Evolutionary conservation across 2,329 filamentous ascomycete genomes (phyloP).

Genomic region (Cytospora piceicola): DNA sequence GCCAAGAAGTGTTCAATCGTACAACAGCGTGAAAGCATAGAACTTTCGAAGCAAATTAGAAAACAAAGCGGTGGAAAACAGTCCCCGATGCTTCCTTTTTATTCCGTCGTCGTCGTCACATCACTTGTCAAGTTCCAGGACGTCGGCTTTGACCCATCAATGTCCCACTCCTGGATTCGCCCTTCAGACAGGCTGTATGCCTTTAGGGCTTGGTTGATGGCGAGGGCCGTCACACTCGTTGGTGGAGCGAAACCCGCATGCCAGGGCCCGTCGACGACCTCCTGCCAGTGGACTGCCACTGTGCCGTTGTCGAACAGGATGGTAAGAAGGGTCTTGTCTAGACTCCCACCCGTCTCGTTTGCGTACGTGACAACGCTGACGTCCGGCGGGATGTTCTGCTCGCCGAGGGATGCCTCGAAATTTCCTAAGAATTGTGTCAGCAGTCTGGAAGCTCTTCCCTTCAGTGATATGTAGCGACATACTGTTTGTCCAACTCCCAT

Average conservation of each 20-base stretch:
- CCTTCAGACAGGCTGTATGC: slow-evolving; percentile 8
- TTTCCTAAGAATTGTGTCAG: neutral
- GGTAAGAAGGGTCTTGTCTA: slow-evolving; percentile 5
- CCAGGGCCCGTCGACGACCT: slow-evolving; percentile 11
- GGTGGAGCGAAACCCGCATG: slow-evolving; percentile 4
- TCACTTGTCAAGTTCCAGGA: slow-evolving; percentile 2
- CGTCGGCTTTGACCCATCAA: slow-evolving; percentile 11
- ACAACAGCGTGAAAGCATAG: neutral
- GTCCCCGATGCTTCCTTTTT: no score
- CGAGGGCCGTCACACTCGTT: slow-evolving; percentile 13
- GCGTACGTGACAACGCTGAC: slow-evolving; percentile 14
- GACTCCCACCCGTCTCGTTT: neutral
- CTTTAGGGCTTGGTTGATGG: slow-evolving; percentile 2
- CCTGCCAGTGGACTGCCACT: slow-evolving; percentile 10
- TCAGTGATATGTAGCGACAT: neutral
- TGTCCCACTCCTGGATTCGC: slow-evolving; percentile 15
- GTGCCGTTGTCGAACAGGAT: slow-evolving; percentile 13
- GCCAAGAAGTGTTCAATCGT: neutral
- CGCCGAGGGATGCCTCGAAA: slow-evolving; percentile 19
- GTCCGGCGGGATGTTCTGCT: slow-evolving; percentile 7
- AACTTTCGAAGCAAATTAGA: neutral
- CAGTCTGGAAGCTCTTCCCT: neutral
- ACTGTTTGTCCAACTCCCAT: slow-evolving; percentile 18
- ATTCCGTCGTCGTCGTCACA: neutral
- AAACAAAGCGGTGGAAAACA: neutral